Base-by-base conservation (phyloP, 345 rosid genomes). In the Eucalyptus pumila region DNA sequence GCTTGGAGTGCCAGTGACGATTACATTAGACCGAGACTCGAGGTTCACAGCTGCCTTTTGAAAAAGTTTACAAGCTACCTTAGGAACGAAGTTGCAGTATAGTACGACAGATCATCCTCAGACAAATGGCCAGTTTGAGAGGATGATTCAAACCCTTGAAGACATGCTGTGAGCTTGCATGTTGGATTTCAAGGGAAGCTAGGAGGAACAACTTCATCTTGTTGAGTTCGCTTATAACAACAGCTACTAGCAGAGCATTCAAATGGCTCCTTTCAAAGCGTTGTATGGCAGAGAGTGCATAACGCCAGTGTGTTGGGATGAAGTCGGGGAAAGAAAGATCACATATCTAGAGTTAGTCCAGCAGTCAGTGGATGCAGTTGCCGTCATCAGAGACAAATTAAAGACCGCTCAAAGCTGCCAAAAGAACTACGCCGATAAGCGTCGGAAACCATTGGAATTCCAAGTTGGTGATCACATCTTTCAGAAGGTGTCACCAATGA, bases 51-150 rank as follows among this genome's bases (percentile, higher is more conserved):
- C 2, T 6, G 2, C 21, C 21, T 50, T 50, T 50, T 50, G 54
- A 21, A 50, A 3, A 15, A 50, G 54, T 50, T 50, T 15, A 50
- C 1, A 50, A 1, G 19, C 0, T 6, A 7, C 54, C 4, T 6
- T 51, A 0, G 54, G 54, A 16, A 51, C 0, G 54, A 51, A 51
- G 4, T 8, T 51, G 1, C 8, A 51, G 4, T 51, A 3, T 0
- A 51, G 4, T 16, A 51, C 0, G 0, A 0, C 0, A 6, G 1
- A 51, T 51, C 54, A 51, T 51, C 21, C 8, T 16, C 0, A 16
- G 21, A 51, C 1, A 1, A 4, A 51, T 51, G 1, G 2, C 21
- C 0, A 51, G 54, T 51, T 0, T 51, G 0, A 51, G 21, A 51
- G 54, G 54, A 51, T 0, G 4, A 51, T 16, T 16, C 54, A 51